Conservation (phyloP, 345 rosid species). For the Xanthoceras sorbifolium region DNA sequence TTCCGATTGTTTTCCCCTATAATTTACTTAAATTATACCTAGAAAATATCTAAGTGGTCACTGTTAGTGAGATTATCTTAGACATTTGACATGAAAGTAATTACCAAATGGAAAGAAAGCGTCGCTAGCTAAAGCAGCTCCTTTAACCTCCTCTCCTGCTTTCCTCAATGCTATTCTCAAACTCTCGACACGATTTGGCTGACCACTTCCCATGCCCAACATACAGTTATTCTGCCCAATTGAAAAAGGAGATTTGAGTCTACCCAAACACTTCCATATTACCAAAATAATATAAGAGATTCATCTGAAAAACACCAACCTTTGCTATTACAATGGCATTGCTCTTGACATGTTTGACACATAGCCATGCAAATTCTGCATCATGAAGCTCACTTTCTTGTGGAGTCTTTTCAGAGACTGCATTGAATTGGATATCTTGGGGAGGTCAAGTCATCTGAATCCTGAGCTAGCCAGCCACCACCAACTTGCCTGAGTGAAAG, state of each 20-base stretch:
- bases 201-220: constrained; percentile 99
- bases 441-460: constrained; percentile 84
- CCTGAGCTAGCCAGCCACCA: constrained; percentile 96
- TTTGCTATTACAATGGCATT: constrained; percentile 94
- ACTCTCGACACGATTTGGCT: constrained; percentile 91
- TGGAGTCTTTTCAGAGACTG: constrained; percentile 63
- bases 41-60: background rate
- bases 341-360: constrained; percentile 97
- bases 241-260: background rate
- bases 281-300: background rate
- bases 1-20: background rate
- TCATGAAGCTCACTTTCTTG: constrained; percentile 59
- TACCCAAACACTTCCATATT: background rate
- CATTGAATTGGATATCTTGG: constrained; percentile 65
- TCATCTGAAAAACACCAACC: constrained; percentile 40
- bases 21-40: background rate
- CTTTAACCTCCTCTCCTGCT: constrained; percentile 89
- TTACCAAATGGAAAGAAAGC: constrained; percentile 98
- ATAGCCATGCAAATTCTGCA: constrained; percentile 97
- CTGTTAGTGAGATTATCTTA: background rate
- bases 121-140: constrained; percentile 98
- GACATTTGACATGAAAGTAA: background rate
- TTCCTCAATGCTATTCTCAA: constrained; percentile 85
- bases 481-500: constrained; percentile 85
- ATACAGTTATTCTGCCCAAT: constrained; percentile 74